Percentiles rank a stretch among this genome's conserved stretches.
Evolutionary conservation across 1,284 basidiomycete species (phyloP).

Genomic region (Porodaedalea pini): DNA sequence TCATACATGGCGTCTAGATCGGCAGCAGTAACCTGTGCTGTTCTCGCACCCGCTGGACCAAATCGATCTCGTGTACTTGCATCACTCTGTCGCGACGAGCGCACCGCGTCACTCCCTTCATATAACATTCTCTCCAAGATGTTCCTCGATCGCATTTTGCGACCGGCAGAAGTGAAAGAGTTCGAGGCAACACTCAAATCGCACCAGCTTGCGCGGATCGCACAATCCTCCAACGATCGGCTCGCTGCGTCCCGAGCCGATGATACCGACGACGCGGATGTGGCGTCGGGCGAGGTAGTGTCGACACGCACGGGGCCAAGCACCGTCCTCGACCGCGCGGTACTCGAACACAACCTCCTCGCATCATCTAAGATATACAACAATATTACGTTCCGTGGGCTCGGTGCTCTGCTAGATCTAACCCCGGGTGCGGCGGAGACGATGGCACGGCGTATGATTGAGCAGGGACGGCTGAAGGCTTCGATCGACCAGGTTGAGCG

Average conservation of each 20-base stretch:
- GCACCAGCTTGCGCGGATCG: conserved; percentile 91
- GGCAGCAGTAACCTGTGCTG: conserved; percentile 91
- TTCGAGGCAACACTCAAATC: conserved; percentile 86
- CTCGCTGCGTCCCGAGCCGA: conserved; percentile 65
- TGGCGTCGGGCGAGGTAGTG: conserved; percentile 39
- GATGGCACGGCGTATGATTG: conserved; percentile 95
- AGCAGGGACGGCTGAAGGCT: conserved; percentile 87
- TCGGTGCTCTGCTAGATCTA: conserved; percentile 82
- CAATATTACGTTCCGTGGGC: conserved; percentile 87
- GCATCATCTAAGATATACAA: conserved; percentile 94
- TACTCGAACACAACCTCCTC: conserved; percentile 97
- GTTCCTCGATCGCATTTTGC: conserved; percentile 95
- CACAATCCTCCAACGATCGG: conserved; percentile 74
- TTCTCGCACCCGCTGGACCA: conserved; percentile 96
- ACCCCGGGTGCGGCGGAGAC: conserved; percentile 87
- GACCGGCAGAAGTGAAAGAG: conserved; percentile 81
- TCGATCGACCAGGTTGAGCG: conserved; percentile 93
- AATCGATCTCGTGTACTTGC: conserved; percentile 91
- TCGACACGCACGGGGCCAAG: conserved; percentile 79
- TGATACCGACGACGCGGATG: conserved; percentile 29
- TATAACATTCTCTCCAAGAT: conserved; percentile 94
- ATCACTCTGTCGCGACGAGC: conserved; percentile 91
- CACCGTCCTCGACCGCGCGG: conserved; percentile 94
- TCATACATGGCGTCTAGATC: conserved; percentile 45
- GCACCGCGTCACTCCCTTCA: conserved; percentile 74